These are phyloP conservation scores for Monsonia emarginata DNA, from an alignment of 441 rosid species.

Conservation along the genomic window DNA sequence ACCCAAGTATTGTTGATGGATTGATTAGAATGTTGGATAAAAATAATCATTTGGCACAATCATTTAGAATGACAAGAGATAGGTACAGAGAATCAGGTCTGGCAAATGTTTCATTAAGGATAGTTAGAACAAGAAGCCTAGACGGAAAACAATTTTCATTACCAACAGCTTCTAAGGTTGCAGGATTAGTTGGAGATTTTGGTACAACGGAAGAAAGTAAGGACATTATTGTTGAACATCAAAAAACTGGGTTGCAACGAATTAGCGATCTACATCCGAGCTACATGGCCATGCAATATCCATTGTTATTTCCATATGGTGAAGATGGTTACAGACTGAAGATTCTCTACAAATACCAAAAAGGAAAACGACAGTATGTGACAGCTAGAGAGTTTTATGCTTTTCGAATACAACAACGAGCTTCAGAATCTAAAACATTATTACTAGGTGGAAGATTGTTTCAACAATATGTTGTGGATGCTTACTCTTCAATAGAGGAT, in stretches of 20 bases:
- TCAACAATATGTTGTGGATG: slow-evolving; percentile 13
- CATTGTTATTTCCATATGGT: neutral
- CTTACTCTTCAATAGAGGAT: neutral
- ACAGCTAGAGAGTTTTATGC: neutral
- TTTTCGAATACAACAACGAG: neutral
- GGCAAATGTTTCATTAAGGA: neutral
- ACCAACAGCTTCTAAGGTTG: neutral
- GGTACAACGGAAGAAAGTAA: neutral
- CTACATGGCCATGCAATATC: slow-evolving; percentile 3
- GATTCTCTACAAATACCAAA: neutral
- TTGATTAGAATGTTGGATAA: neutral
- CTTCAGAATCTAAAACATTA: neutral
- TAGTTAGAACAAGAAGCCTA: neutral
- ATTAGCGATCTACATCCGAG: neutral
- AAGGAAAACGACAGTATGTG: neutral
- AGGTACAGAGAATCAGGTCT: neutral
- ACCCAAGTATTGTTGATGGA: neutral
- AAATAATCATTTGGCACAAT: neutral
- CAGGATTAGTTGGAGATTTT: neutral
- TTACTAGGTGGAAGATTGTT: neutral
- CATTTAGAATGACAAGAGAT: neutral
- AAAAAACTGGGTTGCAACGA: neutral
- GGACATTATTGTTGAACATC: neutral
- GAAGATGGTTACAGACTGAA: neutral
- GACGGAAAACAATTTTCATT: neutral